A percentile compares a stretch with the other conserved stretches of the same genome.
phyloP scores from a whole-genome alignment of 2,329 filamentous ascomycete genomes.

The Lasiodiplodia sp. region DNA sequence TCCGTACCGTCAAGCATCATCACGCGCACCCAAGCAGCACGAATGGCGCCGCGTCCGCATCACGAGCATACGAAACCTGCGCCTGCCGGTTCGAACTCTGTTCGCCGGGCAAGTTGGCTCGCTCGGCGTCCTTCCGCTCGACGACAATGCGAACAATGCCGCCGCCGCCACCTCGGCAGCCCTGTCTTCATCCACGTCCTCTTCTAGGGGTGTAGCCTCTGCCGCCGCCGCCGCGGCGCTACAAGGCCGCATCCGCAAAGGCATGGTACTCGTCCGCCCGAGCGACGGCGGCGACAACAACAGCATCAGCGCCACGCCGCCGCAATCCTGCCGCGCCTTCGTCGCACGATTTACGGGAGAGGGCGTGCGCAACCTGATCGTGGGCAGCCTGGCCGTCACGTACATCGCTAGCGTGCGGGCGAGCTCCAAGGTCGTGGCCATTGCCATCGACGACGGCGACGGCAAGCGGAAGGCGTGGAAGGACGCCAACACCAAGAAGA shows the following conservation, averaged over 20 bases:
- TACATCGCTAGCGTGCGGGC: slow-evolving; percentile 89
- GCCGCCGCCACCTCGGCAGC: neutral
- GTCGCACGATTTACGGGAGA: slow-evolving; percentile 72
- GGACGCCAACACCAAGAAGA: neutral
- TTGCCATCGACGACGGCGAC: slow-evolving; percentile 37
- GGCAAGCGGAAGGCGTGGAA: slow-evolving; percentile 17
- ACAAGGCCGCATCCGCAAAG: slow-evolving; percentile 65
- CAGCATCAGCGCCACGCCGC: slow-evolving; percentile 31
- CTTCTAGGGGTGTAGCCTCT: slow-evolving; percentile 32
- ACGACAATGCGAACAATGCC: slow-evolving; percentile 35
- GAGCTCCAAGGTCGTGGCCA: slow-evolving; percentile 74
- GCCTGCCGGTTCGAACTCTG: slow-evolving; percentile 79
- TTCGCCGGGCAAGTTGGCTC: slow-evolving; percentile 87
- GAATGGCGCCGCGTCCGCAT: slow-evolving; percentile 82
- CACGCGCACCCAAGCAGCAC: slow-evolving; percentile 35
- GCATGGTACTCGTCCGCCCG: slow-evolving; percentile 76
- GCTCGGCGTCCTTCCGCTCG: slow-evolving; percentile 71
- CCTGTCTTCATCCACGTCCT: slow-evolving; percentile 3
- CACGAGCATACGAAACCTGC: slow-evolving; percentile 85
- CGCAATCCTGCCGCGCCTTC: slow-evolving; percentile 58
- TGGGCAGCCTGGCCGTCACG: slow-evolving; percentile 76
- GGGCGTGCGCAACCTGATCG: slow-evolving; percentile 68
- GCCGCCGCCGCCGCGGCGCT: slow-evolving; percentile 5
- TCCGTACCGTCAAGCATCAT: slow-evolving; percentile 21
- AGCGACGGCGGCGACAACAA: slow-evolving; percentile 41